Conservation (phyloP, 2,329 filamentous ascomycete genomes). For the Colletotrichum filicis region DNA sequence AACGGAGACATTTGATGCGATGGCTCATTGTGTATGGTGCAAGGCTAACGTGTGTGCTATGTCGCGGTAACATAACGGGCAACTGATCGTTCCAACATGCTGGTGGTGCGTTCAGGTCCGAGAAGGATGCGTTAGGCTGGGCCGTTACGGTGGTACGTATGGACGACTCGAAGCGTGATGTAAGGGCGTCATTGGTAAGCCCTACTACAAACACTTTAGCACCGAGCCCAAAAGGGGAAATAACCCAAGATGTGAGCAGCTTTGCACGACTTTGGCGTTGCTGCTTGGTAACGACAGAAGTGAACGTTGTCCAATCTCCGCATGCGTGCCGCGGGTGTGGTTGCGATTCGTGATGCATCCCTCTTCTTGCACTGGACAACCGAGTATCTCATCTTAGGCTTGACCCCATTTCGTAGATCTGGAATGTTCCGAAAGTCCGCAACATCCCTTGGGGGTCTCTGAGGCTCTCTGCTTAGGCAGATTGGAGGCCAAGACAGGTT, state of each 20-base stretch:
- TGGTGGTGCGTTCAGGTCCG: conserved; percentile 13
- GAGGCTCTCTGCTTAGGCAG: conserved; percentile 14
- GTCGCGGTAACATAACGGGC: conserved; percentile 24
- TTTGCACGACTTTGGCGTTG: conserved; percentile 12
- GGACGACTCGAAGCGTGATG: background rate
- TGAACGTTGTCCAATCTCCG: conserved; percentile 15
- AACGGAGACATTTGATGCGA: conserved; percentile 17
- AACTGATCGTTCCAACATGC: background rate
- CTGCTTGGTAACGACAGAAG: conserved; percentile 28
- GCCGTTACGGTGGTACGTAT: conserved; percentile 7
- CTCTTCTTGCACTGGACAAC: background rate
- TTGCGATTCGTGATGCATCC: background rate
- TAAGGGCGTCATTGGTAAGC: conserved; percentile 29
- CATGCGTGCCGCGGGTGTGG: conserved; percentile 7
- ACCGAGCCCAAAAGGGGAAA: conserved; percentile 15
- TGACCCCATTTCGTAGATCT: background rate
- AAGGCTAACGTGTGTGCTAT: conserved; percentile 11
- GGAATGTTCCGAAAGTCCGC: conserved; percentile 29
- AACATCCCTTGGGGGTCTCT: conserved; percentile 24
- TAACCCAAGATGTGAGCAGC: background rate
- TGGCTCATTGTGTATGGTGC: conserved; percentile 24
- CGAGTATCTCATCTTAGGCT: conserved; percentile 7
- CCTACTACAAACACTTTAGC: conserved; percentile 5
- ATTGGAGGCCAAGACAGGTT: background rate
- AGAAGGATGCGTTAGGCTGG: conserved; percentile 29